Evolutionary conservation across 257 asterid species (phyloP), one percentile per base, ranked within the genome.

Genomic region (Solanum ossicruentum): DNA sequence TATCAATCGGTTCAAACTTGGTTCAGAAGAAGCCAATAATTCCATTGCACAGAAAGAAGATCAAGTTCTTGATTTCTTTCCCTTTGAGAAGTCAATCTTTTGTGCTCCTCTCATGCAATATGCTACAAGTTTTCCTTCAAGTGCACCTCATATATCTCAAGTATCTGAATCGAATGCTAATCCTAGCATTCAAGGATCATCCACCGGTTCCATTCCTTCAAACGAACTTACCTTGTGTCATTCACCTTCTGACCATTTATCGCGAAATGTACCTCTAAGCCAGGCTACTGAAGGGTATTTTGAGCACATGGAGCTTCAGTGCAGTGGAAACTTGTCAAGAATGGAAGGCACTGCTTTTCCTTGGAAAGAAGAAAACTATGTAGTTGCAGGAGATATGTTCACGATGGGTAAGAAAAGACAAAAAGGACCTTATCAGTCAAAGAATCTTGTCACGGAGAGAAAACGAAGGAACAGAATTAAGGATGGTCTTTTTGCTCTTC

Each of bases 371-470:
- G 63, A 32, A n/a, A 77, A 51, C 12, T 10, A 41, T 60, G 87
- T 61, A 8, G 85, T 73, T 18, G 85, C 85, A 71, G 82, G 26
- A 41, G 88, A 71, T 8, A 69, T 84, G 21, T 2, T 28, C 32
- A 75, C 84, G 75, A 26, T 28, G 67, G 80, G 83, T 85, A 91
- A 87, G 83, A 89, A 89, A 58, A 55, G 58, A 1, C 90, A 86
- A 51, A 88, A 70, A 81, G 94, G 93, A 18, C 90, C 88, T 80
- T 91, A 75, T 87, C 89, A 91, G 60, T 93, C 98, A 56, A 94
- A 95, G 94, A 95, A 95, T 92, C 98, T 95, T 13, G 52, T 87
- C 80, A 92, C 97, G 0, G 98, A 96, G 93, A 91, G 98, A 72
- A 94, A 93, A 72, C 84, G 98, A 82, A 92, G 99, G 90, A 88